phyloP scores from a whole-genome alignment of 2,329 filamentous ascomycete species.

The Pseudofabraea citricarpa region DNA sequence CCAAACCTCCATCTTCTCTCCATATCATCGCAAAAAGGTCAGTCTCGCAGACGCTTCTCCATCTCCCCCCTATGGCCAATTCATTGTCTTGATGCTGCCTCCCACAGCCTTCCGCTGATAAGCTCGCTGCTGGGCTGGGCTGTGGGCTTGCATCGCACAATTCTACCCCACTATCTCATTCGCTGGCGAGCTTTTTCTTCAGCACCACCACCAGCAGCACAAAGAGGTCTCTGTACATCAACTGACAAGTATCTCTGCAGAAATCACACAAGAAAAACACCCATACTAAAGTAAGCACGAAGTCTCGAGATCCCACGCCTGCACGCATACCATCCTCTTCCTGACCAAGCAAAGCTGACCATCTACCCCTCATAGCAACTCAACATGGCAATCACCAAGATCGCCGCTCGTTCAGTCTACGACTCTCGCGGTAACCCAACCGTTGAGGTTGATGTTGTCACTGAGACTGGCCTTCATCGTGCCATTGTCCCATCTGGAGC shows the following conservation, averaged over 20 bases:
- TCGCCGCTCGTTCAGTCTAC: slow-evolving; percentile 93
- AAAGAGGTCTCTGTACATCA: slow-evolving; percentile 10
- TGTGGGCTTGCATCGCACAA: too few species aligned
- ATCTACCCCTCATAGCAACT: slow-evolving; percentile 17
- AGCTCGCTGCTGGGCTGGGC: neutral
- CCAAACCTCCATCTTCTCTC: neutral
- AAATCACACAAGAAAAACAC: slow-evolving; percentile 6
- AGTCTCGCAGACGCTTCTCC: neutral
- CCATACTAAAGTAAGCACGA: slow-evolving; percentile 15
- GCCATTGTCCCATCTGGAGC: slow-evolving; percentile 96
- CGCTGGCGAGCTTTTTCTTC: neutral
- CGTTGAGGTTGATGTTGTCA: slow-evolving; percentile 96
- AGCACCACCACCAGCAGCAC: too few species aligned
- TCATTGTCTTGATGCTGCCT: neutral
- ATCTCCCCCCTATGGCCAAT: neutral
- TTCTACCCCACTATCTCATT: slow-evolving; percentile 16
- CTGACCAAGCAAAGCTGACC: slow-evolving; percentile 9
- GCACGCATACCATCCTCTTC: too few species aligned
- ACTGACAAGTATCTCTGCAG: slow-evolving; percentile 14
- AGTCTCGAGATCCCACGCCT: too few species aligned
- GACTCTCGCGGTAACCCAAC: slow-evolving; percentile 98
- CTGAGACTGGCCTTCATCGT: slow-evolving; percentile 92
- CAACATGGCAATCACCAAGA: slow-evolving; percentile 86
- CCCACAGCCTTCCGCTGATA: neutral
- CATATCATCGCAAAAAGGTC: neutral